Percentiles rank a stretch among this genome's conserved stretches.
Evolutionary conservation across 2,329 filamentous ascomycete genomes (phyloP).

Genomic region (Trichophyton verrucosum): DNA sequence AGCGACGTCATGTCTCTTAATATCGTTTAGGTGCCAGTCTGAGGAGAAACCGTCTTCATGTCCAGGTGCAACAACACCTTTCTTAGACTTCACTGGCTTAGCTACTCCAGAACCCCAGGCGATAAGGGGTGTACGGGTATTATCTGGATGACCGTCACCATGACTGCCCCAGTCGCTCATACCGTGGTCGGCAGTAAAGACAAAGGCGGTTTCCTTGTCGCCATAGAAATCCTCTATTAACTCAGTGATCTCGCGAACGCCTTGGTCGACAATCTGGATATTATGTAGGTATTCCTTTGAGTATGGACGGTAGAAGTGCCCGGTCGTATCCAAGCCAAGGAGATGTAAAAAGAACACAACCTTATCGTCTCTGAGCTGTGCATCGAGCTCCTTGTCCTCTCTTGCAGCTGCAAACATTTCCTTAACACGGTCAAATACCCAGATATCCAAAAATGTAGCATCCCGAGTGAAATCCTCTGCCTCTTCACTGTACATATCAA

Average conservation of each 20-base stretch:
- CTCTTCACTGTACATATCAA: slow-evolving; percentile 71
- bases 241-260: slow-evolving; percentile 70
- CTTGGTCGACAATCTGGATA: slow-evolving; percentile 84
- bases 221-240: slow-evolving; percentile 76
- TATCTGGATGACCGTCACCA: slow-evolving; percentile 93
- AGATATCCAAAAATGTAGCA: slow-evolving; percentile 69
- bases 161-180: slow-evolving; percentile 99
- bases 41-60: slow-evolving; percentile 79
- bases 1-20: slow-evolving; percentile 78
- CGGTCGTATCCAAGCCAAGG: slow-evolving; percentile 79
- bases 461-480: slow-evolving; percentile 82
- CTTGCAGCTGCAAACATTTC: slow-evolving; percentile 70
- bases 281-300: slow-evolving; percentile 93
- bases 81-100: slow-evolving; percentile 48
- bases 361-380: slow-evolving; percentile 66
- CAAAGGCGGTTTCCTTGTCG: slow-evolving; percentile 75
- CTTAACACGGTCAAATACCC: slow-evolving; percentile 94
- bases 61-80: slow-evolving; percentile 51
- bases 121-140: slow-evolving; percentile 86
- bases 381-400: slow-evolving; percentile 61
- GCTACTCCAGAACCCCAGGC: slow-evolving; percentile 88
- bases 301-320: slow-evolving; percentile 77
- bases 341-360: slow-evolving; percentile 91
- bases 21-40: slow-evolving; percentile 71
- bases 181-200: slow-evolving; percentile 95